A percentile compares a stretch with the other conserved stretches of the same genome.
Evolutionary conservation across 2,329 filamentous ascomycete species (phyloP).

Genomic region (Pseudogymnoascus pannorum): DNA sequence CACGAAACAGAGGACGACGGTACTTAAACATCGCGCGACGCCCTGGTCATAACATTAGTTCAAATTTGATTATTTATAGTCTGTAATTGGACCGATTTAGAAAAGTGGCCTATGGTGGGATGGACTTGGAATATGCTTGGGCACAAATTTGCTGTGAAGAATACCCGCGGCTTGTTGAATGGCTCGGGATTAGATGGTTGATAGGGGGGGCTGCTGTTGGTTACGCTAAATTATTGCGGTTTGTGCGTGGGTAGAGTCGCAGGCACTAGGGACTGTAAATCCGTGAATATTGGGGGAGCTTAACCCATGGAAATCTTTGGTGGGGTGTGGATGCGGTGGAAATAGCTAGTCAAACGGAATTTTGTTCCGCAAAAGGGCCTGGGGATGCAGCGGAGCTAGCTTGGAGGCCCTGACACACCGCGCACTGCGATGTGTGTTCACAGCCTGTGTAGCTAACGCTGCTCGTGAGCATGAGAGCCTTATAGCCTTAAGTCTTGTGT

Average conservation of each 20-base stretch:
- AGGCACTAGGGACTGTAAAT: not conserved
- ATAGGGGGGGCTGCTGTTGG: not conserved
- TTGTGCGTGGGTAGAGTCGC: not conserved
- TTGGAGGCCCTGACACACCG: not conserved
- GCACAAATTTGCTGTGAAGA: not conserved
- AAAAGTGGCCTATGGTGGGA: not conserved
- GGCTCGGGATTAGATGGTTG: not conserved
- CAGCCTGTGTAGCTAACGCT: not conserved
- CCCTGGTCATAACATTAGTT: constrained; percentile 8
- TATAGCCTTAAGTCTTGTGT: not conserved
- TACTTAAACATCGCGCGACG: not conserved
- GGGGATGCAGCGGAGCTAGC: not conserved
- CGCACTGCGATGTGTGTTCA: not conserved
- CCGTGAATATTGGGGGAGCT: not conserved
- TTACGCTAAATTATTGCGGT: not conserved
- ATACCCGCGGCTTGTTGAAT: not conserved
- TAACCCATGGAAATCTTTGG: not conserved
- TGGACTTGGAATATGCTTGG: too few relatives aligned
- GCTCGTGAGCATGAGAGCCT: not conserved
- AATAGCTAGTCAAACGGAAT: not conserved
- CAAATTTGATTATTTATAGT: not conserved
- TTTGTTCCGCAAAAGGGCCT: not conserved
- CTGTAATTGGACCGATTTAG: not conserved
- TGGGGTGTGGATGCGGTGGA: not conserved
- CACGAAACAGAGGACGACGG: not conserved